Evolutionary conservation across 108 stramenopile species (phyloP).

Genomic region (Poteriospumella lacustris): DNA sequence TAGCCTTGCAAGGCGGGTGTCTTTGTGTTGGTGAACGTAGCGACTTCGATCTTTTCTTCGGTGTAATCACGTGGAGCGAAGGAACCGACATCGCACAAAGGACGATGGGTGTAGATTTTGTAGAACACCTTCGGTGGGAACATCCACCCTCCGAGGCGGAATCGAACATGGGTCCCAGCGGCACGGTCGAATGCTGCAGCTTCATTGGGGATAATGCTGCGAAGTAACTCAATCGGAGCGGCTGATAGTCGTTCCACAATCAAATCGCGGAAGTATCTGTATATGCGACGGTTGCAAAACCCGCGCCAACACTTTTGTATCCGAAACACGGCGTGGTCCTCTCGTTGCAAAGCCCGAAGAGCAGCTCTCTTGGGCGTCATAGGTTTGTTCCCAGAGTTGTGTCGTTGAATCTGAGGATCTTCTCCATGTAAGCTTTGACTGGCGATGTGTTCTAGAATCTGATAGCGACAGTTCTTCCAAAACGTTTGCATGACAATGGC

Average conservation of each 20-base stretch:
- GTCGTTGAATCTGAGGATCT: background rate
- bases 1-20: background rate
- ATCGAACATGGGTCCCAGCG: conserved; percentile 45
- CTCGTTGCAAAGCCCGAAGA: no score
- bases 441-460: background rate
- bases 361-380: background rate
- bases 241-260: background rate
- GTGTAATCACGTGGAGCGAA: conserved; percentile 56
- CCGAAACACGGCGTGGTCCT: no score
- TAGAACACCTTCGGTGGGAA: conserved; percentile 60
- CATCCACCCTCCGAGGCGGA: conserved; percentile 49
- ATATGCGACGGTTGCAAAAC: background rate
- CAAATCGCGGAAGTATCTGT: conserved; percentile 25
- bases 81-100: conserved; percentile 54
- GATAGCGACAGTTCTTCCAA: conserved; percentile 2
- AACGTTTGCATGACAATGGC: conserved; percentile 23
- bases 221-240: background rate
- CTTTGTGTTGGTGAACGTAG: background rate
- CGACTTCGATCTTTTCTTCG: background rate
- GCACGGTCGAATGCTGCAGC: conserved; percentile 12
- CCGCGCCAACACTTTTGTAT: conserved; percentile 20
- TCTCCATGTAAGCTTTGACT: background rate
- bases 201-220: conserved; percentile 4
- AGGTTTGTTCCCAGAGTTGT: background rate
- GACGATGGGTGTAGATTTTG: conserved; percentile 53